Percentiles rank a stretch among this genome's conserved stretches.
phyloP scores from a whole-genome alignment of 2,329 filamentous ascomycete genomes.

The Phaeoacremonium minimum region DNA sequence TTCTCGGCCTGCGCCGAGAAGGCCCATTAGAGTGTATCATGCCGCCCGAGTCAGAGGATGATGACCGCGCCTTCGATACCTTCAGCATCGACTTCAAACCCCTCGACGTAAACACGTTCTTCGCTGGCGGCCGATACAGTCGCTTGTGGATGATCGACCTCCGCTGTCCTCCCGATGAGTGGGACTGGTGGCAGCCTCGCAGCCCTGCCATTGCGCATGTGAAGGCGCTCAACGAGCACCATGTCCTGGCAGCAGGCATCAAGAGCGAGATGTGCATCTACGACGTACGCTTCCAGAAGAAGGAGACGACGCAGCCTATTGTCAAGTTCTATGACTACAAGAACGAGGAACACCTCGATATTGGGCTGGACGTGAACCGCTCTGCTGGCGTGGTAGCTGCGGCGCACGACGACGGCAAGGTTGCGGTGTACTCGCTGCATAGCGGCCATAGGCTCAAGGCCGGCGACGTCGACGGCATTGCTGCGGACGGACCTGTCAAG shows the following conservation, averaged over 20 bases:
- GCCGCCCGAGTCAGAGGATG: neutral
- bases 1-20: constrained; percentile 30
- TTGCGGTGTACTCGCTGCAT: constrained; percentile 44
- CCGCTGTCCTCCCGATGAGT: neutral
- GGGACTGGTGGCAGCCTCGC: constrained; percentile 22
- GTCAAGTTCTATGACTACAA: constrained; percentile 44
- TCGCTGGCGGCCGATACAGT: constrained; percentile 49
- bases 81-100: constrained; percentile 45
- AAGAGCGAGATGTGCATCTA: constrained; percentile 47
- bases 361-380: constrained; percentile 47
- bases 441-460: constrained; percentile 34
- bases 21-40: constrained; percentile 14
- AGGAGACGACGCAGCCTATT: constrained; percentile 25
- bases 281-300: constrained; percentile 43
- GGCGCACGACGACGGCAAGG: constrained; percentile 44
- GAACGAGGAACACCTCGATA: constrained; percentile 42
- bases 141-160: neutral
- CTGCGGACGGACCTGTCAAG: constrained; percentile 27
- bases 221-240: constrained; percentile 40
- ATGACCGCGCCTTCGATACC: constrained; percentile 24
- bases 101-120: constrained; percentile 33
- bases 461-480: constrained; percentile 14
- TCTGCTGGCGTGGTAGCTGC: constrained; percentile 48
- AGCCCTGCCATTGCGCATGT: constrained; percentile 46
- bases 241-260: constrained; percentile 50